Percentiles rank a stretch among this genome's conserved stretches.
Evolutionary conservation across 2,329 filamentous ascomycete species (phyloP).

Genomic region (Mycogone perniciosa): DNA sequence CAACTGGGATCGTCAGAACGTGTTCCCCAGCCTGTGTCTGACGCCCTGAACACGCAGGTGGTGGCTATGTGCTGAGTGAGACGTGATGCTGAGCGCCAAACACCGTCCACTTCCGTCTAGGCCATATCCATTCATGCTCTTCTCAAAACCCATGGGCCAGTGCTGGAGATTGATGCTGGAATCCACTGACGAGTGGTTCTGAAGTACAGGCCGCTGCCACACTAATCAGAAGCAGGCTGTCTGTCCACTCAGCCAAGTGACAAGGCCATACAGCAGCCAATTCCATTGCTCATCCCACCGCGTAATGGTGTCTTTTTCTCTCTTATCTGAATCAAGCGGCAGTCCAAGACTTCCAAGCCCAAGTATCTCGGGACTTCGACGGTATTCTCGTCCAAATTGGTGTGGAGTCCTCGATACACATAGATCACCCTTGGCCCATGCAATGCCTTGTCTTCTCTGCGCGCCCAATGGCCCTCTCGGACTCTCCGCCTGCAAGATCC

Average conservation of each 20-base stretch:
- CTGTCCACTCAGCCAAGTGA: not conserved
- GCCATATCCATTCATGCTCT: no score
- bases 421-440: no score
- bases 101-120: no score
- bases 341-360: not conserved
- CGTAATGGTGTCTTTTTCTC: not conserved
- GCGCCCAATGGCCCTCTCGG: no score
- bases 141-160: no score
- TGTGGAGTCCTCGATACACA: not conserved
- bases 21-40: no score
- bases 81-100: no score
- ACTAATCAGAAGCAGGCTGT: not conserved
- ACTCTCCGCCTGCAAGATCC: no score
- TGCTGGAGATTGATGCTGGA: not conserved
- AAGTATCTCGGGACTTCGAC: slow-evolving; percentile 1
- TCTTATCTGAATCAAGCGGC: slow-evolving; percentile 3
- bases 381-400: not conserved
- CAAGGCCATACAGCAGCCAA: not conserved
- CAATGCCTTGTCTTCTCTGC: no score
- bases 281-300: slow-evolving; percentile 10
- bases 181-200: not conserved
- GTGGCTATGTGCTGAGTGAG: no score
- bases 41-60: no score
- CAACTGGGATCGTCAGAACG: no score
- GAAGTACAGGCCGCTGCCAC: not conserved